Conservation (phyloP, 2,329 filamentous ascomycete genomes). For the Aspergillus pseudotamarii region DNA sequence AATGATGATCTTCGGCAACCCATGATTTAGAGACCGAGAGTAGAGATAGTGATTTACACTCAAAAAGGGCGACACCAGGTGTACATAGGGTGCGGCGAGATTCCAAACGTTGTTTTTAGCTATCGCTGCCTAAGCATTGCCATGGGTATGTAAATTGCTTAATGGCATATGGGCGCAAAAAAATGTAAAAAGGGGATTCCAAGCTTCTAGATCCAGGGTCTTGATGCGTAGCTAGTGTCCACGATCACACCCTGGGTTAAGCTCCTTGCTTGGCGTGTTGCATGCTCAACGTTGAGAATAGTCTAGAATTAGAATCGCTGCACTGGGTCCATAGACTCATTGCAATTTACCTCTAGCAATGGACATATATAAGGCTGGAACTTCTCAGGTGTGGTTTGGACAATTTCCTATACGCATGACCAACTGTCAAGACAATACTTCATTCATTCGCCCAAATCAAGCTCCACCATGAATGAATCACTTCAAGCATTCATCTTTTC, state of each 20-base stretch:
- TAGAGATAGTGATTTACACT: too few species aligned
- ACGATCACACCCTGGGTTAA: background rate
- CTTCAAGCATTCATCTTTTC: slow-evolving; percentile 1
- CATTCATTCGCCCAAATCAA: background rate
- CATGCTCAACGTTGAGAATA: background rate
- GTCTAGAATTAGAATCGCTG: too few species aligned
- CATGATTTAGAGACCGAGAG: too few species aligned
- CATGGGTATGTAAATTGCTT: background rate
- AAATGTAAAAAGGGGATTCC: too few species aligned
- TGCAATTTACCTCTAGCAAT: background rate
- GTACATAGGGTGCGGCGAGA: too few species aligned
- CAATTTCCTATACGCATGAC: background rate
- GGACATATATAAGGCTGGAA: background rate
- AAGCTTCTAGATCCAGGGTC: background rate
- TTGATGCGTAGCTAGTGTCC: background rate
- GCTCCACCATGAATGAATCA: background rate
- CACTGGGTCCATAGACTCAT: too few species aligned
- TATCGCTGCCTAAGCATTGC: background rate
- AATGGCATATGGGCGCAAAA: too few species aligned
- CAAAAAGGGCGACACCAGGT: rapidly evolving
- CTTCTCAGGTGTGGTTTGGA: background rate
- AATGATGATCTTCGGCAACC: too few species aligned
- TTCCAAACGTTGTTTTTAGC: too few species aligned
- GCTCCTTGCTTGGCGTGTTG: background rate
- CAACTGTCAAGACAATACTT: background rate